Evolutionary conservation across 1,284 basidiomycete genomes (phyloP).

Genomic region (Exsudoporus floridanus): DNA sequence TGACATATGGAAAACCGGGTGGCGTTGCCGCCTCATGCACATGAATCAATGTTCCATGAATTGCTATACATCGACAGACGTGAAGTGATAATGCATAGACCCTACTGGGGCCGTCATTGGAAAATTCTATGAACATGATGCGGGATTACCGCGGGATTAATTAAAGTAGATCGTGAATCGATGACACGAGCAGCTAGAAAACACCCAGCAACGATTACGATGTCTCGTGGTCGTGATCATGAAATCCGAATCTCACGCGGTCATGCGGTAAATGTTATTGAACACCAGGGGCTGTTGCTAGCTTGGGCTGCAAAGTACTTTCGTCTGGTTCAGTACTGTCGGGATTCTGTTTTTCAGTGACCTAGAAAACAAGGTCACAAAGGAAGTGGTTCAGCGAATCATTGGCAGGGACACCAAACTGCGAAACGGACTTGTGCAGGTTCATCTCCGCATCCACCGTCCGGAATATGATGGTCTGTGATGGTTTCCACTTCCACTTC

Average conservation of each 20-base stretch:
- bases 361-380: slow-evolving; percentile 16
- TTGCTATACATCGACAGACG: too few species aligned
- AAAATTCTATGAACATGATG: too few species aligned
- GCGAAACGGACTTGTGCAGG: slow-evolving; percentile 26
- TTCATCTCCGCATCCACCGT: not conserved
- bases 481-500: not conserved
- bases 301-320: slow-evolving; percentile 5
- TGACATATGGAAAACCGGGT: too few species aligned
- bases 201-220: not conserved
- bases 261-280: slow-evolving; percentile 40
- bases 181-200: not conserved
- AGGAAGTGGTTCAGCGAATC: slow-evolving; percentile 17
- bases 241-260: slow-evolving; percentile 3
- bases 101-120: too few species aligned
- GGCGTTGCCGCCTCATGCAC: too few species aligned
- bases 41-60: too few species aligned
- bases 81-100: too few species aligned
- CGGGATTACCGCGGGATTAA: not conserved
- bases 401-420: not conserved
- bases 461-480: not conserved
- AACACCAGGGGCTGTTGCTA: slow-evolving; percentile 30
- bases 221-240: not conserved
- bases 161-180: not conserved
- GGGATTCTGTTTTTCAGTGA: not conserved
- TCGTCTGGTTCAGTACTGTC: not conserved